A percentile compares a stretch with the other conserved stretches of the same genome.
Evolutionary conservation across 768 basidiomycete species (phyloP).

Genomic region (Hygrocybe punicea): DNA sequence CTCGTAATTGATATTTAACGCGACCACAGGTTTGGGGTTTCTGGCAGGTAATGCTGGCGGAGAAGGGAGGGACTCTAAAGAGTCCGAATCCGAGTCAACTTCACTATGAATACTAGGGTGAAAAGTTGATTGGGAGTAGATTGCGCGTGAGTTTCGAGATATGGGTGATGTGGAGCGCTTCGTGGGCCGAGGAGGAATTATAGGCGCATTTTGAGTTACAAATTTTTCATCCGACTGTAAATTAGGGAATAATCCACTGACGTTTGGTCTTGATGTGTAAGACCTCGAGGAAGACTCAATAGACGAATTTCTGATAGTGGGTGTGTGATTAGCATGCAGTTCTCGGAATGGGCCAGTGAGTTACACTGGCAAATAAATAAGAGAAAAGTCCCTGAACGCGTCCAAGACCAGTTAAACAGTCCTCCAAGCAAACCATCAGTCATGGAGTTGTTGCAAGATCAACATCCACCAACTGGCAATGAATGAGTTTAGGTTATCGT

Average conservation of each 20-base stretch:
- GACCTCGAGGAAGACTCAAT: constrained; percentile 11
- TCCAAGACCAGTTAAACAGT: too few species aligned
- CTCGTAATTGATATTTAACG: not conserved
- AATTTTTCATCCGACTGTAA: not conserved
- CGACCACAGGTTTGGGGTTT: constrained; percentile 7
- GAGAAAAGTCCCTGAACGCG: too few species aligned
- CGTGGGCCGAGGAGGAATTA: constrained; percentile 23
- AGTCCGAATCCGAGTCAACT: not conserved
- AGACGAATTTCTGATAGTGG: constrained; percentile 1
- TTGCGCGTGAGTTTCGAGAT: not conserved
- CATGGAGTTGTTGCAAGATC: too few species aligned
- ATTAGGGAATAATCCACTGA: constrained; percentile 11
- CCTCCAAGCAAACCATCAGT: too few species aligned
- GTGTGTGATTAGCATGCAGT: not conserved
- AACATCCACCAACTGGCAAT: too few species aligned
- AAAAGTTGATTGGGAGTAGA: constrained; percentile 15
- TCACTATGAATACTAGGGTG: not conserved
- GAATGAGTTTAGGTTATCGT: too few species aligned
- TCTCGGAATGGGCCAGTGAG: too few species aligned
- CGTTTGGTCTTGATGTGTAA: constrained; percentile 9
- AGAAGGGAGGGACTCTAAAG: not conserved
- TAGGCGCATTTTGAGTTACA: not conserved
- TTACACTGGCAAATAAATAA: too few species aligned
- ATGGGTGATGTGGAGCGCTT: constrained; percentile 16
- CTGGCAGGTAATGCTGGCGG: constrained; percentile 7